phyloP scores from a whole-genome alignment of 177 flowering plant species.

The Vitis hybrid region DNA sequence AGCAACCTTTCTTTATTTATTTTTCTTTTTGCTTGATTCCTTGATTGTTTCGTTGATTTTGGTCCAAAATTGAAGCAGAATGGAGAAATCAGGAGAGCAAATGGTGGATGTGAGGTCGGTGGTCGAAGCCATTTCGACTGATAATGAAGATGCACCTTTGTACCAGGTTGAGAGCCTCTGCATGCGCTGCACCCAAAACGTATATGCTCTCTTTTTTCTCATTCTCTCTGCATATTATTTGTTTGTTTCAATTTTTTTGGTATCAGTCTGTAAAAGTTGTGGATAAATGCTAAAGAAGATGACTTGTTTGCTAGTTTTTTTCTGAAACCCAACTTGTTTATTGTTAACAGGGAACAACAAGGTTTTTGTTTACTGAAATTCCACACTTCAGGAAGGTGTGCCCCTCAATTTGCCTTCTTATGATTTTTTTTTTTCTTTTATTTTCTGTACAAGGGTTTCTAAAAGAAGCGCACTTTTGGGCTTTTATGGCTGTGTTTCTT shows the following conservation, averaged over 20 bases:
- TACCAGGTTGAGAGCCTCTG: conserved; percentile 89
- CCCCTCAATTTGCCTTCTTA: neutral
- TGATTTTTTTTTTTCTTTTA: neutral
- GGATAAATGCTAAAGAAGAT: neutral
- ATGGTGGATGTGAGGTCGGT: conserved; percentile 70
- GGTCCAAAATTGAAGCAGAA: too few species aligned
- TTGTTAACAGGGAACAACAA: conserved; percentile 73
- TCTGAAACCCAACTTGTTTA: neutral
- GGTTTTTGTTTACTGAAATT: conserved; percentile 70
- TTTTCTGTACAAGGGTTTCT: neutral
- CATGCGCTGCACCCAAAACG: conserved; percentile 88
- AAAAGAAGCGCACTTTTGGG: neutral
- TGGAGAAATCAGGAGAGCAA: conserved; percentile 17
- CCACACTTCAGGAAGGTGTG: conserved; percentile 90
- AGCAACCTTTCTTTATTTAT: too few species aligned
- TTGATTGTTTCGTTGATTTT: too few species aligned
- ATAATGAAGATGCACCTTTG: conserved; percentile 54
- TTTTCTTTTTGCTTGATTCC: too few species aligned
- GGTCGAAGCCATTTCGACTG: conserved; percentile 63
- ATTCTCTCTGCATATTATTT: neutral
- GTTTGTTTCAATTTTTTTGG: neutral
- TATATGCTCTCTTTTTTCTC: conserved; percentile 19
- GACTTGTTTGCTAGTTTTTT: neutral
- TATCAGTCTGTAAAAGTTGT: neutral
- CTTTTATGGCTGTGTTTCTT: neutral